phyloP scores from a whole-genome alignment of 257 asterid genomes.

The Salvia splendens region DNA sequence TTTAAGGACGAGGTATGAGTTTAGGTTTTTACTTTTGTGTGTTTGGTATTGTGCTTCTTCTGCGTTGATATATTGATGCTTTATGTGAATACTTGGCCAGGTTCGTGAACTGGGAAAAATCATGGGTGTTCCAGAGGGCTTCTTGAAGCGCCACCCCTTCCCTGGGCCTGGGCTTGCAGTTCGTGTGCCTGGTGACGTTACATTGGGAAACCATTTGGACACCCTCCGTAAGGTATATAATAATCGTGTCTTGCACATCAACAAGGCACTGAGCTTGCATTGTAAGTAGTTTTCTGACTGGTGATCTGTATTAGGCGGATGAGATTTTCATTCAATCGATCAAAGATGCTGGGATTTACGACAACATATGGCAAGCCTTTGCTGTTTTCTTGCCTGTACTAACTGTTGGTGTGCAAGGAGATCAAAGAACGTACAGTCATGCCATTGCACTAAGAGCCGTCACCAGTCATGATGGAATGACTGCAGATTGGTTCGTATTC shows the following conservation, averaged over 20 bases:
- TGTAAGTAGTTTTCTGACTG: neutral
- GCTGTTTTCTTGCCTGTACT: slow-evolving; percentile 89
- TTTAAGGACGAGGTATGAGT: slow-evolving; percentile 91
- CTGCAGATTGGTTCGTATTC: slow-evolving; percentile 84
- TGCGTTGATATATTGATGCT: slow-evolving; percentile 6
- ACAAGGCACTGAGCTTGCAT: slow-evolving; percentile 1
- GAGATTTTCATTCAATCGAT: slow-evolving; percentile 94
- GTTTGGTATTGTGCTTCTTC: neutral
- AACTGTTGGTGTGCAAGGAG: slow-evolving; percentile 99
- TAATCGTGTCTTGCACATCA: slow-evolving; percentile 1
- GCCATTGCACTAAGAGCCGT: slow-evolving; percentile 94
- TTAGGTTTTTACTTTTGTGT: neutral
- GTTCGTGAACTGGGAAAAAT: slow-evolving; percentile 88
- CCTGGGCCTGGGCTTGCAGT: slow-evolving; percentile 98
- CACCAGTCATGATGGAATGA: slow-evolving; percentile 99
- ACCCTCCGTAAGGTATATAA: slow-evolving; percentile 70
- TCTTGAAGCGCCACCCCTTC: slow-evolving; percentile 88
- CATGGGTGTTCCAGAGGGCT: slow-evolving; percentile 68
- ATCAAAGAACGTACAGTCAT: slow-evolving; percentile 89
- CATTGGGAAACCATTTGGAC: slow-evolving; percentile 77
- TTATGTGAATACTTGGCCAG: slow-evolving; percentile 39
- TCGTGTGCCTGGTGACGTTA: slow-evolving; percentile 89
- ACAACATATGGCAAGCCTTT: slow-evolving; percentile 96
- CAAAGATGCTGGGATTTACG: slow-evolving; percentile 87
- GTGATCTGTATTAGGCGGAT: slow-evolving; percentile 61